A percentile compares a stretch with the other conserved stretches of the same genome.
Evolutionary conservation across 345 rosid species (phyloP).

Genomic region (Citrus cavaleriei): DNA sequence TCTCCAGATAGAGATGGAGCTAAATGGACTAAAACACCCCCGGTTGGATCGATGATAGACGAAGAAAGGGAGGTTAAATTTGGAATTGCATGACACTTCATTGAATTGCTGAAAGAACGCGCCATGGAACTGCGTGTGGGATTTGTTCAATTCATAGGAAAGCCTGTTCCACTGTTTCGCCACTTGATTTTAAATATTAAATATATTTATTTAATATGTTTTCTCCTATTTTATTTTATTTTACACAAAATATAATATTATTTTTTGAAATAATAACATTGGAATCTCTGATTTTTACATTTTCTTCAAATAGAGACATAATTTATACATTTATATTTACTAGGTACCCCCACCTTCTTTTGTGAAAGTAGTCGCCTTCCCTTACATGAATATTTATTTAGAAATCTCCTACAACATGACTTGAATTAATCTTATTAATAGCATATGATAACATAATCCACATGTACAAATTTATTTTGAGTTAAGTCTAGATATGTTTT

Average conservation of each 20-base stretch:
- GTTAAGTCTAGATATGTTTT: no score
- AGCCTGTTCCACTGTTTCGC: neutral
- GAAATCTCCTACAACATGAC: no score
- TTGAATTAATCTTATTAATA: no score
- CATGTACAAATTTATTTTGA: no score
- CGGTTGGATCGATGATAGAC: neutral
- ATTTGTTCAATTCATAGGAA: neutral
- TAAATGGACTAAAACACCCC: slow-evolving; percentile 11
- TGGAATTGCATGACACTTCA: neutral
- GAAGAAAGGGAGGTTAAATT: slow-evolving; percentile 4
- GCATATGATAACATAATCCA: no score
- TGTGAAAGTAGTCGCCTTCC: no score
- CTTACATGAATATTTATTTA: no score
- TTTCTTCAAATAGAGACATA: neutral
- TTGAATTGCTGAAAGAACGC: neutral
- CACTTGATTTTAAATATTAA: neutral
- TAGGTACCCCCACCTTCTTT: no score
- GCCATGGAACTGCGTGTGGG: slow-evolving; percentile 8
- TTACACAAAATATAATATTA: neutral
- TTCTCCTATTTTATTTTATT: neutral
- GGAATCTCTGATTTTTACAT: neutral
- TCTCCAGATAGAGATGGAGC: slow-evolving; percentile 16
- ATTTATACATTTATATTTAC: neutral
- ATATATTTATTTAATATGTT: neutral
- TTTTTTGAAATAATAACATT: neutral